Evolutionary conservation across 768 basidiomycete species (phyloP), one percentile per base, ranked within the genome.

Genomic region (Psilocybe sp.): DNA sequence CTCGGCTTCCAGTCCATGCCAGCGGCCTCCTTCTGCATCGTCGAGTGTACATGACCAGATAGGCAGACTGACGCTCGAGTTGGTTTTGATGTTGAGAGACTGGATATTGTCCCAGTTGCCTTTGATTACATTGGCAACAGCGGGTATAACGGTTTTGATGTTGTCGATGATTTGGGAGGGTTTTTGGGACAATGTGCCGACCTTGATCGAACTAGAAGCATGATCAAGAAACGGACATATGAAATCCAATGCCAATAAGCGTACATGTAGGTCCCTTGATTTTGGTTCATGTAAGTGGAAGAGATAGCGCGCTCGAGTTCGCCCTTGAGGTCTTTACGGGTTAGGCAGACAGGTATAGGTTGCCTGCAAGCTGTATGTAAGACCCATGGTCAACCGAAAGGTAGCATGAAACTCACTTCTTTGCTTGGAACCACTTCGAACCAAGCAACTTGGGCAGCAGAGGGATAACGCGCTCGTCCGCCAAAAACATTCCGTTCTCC

Each of bases 211-310:
- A 20, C 92, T 95, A 58, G 34, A 34, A 1, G 1, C 36, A 11
- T 23, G 40, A 6, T 33, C 9, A 40, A 33, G 37, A 47, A 46
- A 42, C 23, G 6, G 31, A 42, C 20, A 28, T 15, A 36, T 37
- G 34, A 44, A 43, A 36, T 9, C 47, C 39, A 12, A 19, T n/a
- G 35, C 15, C 4, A 48, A 41, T 18, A 49, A 31, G 80, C 92
- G 45, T 72, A 95, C 91, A 86, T 84, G 80, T 89, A 92, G 5
- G 93, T 97, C 11, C 97, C 97, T 55, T 82, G 84, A 49, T 94
- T 92, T 69, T 94, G 90, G 66, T 94, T 89, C 86, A 97, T 90
- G 68, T 97, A 97, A 2, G 96, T 95, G 10, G 94, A 93, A 4
- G 85, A 85, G 56, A 99, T 84, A 14, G 96, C 96, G 40, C 87